phyloP scores from a whole-genome alignment of 2,329 filamentous ascomycete genomes.

The Sphaerulina vaccinii region DNA sequence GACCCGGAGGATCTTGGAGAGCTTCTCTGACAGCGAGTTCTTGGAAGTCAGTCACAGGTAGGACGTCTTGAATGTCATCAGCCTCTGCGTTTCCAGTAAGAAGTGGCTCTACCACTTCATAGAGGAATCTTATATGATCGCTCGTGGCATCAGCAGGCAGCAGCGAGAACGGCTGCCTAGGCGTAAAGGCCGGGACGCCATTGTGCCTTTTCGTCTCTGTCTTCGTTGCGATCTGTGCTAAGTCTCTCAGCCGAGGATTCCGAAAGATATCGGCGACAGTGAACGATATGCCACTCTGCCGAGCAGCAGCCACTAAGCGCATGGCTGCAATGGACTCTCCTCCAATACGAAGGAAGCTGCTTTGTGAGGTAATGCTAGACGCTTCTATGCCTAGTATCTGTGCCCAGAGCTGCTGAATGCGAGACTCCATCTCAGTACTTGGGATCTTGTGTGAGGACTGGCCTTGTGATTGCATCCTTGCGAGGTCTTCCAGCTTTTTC shows the following conservation, averaged over 20 bases:
- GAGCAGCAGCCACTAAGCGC: slow-evolving; percentile 43
- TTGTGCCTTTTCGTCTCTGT: background rate
- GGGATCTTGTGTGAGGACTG: slow-evolving; percentile 30
- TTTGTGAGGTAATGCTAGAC: slow-evolving; percentile 54
- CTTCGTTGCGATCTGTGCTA: slow-evolving; percentile 22
- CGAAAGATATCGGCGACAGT: slow-evolving; percentile 47
- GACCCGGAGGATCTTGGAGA: slow-evolving; percentile 13
- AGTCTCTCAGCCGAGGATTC: slow-evolving; percentile 27
- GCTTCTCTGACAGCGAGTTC: slow-evolving; percentile 19
- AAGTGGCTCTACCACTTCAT: slow-evolving; percentile 5
- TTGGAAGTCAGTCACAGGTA: slow-evolving; percentile 30
- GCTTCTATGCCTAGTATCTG: slow-evolving; percentile 48
- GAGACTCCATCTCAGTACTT: slow-evolving; percentile 57
- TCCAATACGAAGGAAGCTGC: slow-evolving; percentile 50
- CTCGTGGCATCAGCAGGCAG: background rate
- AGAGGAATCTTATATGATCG: slow-evolving; percentile 7
- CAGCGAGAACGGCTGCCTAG: slow-evolving; percentile 11
- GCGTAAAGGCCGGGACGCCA: background rate
- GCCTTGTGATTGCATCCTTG: slow-evolving; percentile 23
- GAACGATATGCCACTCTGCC: slow-evolving; percentile 39
- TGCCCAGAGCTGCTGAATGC: slow-evolving; percentile 55
- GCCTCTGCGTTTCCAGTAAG: background rate
- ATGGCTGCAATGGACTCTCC: slow-evolving; percentile 50
- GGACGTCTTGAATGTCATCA: slow-evolving; percentile 19
- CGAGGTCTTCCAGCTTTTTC: slow-evolving; percentile 45